These are phyloP conservation scores for Rhizopogon rudus DNA, from an alignment of 768 basidiomycete species.

Conservation along the genomic window DNA sequence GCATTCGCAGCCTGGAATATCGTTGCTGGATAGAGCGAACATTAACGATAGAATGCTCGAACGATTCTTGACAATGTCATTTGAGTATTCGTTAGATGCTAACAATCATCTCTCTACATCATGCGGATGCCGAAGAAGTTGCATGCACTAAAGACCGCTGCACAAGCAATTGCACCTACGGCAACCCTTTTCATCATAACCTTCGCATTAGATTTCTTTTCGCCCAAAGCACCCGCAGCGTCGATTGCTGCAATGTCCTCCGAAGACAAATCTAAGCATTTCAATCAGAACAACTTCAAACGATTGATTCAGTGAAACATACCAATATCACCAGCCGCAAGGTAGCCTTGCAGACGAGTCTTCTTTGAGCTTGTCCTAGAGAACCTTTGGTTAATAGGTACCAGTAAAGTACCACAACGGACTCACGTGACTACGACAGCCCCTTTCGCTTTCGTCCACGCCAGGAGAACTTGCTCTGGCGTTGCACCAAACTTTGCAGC, in stretches of 20 bases:
- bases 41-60: too few species aligned
- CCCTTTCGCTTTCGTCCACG: constrained; percentile 48
- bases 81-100: background rate
- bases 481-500: constrained; percentile 25
- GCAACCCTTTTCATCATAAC: background rate
- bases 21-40: too few species aligned
- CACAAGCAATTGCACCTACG: background rate
- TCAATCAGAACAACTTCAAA: background rate
- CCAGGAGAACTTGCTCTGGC: constrained; percentile 25
- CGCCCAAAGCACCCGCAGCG: constrained; percentile 37
- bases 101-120: too few species aligned
- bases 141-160: background rate
- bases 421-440: constrained; percentile 45
- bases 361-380: constrained; percentile 62
- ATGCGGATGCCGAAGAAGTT: background rate
- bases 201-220: background rate
- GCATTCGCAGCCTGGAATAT: too few species aligned
- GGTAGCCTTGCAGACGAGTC: constrained; percentile 60
- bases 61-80: background rate
- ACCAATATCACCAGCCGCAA: constrained; percentile 64
- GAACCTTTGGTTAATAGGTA: background rate
- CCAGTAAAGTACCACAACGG: background rate
- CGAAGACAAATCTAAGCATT: constrained; percentile 27
- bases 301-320: constrained; percentile 8
- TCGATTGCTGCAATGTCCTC: constrained; percentile 52